A percentile compares a stretch with the other conserved stretches of the same genome.
phyloP scores from a whole-genome alignment of 73 alveolate species.

The Uronychia binucleata region DNA sequence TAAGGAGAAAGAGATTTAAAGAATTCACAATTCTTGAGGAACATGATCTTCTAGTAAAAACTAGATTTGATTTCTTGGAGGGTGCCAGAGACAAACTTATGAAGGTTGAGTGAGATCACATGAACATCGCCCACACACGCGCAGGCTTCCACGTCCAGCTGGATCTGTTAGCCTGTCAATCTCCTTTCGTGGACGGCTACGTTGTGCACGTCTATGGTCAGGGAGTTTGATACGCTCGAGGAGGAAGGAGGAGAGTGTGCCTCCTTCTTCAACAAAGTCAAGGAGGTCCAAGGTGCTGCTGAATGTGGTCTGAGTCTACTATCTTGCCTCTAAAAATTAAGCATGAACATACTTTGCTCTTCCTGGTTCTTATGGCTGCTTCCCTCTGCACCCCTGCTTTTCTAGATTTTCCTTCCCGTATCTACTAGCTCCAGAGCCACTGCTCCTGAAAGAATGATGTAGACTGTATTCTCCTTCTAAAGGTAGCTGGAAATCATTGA shows the following conservation, averaged over 20 bases:
- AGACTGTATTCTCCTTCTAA: neutral
- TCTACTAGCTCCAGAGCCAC: neutral
- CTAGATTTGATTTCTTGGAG: constrained; percentile 15
- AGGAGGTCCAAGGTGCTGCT: neutral
- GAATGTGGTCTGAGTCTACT: too few relatives aligned
- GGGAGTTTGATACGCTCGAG: neutral
- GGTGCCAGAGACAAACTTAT: constrained; percentile 4
- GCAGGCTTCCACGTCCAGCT: neutral
- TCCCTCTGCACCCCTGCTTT: too few relatives aligned
- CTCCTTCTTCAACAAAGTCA: neutral
- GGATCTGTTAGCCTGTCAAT: too few relatives aligned
- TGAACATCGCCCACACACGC: neutral
- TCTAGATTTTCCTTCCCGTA: too few relatives aligned
- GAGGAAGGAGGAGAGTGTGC: neutral
- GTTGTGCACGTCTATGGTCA: neutral
- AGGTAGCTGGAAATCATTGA: too few relatives aligned
- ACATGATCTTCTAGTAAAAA: constrained; percentile 22
- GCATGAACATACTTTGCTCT: too few relatives aligned
- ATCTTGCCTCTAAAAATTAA: too few relatives aligned
- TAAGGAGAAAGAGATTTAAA: constrained; percentile 42
- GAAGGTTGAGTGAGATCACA: neutral
- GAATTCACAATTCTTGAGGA: constrained; percentile 37
- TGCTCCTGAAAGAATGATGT: neutral
- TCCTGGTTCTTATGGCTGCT: too few relatives aligned
- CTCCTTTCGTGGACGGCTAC: neutral